Percentiles rank a stretch among this genome's conserved stretches.
Evolutionary conservation across 2,329 filamentous ascomycete genomes (phyloP).

Genomic region (Cercospora sp.): DNA sequence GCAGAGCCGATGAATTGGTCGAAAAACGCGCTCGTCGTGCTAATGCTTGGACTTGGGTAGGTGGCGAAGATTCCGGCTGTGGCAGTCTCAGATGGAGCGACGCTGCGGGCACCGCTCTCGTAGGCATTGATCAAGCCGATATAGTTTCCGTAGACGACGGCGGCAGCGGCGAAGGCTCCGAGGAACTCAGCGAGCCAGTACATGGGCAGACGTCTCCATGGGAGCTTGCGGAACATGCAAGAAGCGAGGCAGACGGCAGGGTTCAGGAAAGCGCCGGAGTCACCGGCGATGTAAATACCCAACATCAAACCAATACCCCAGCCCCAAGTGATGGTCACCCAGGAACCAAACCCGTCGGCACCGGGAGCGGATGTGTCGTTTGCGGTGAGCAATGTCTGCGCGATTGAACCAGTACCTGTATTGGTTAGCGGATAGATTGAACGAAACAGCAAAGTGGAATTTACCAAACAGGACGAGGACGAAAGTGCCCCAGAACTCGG

Average conservation of each 20-base stretch:
- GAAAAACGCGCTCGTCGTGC: constrained; percentile 65
- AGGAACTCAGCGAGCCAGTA: constrained; percentile 66
- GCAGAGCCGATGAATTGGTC: constrained; percentile 67
- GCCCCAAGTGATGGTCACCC: constrained; percentile 47
- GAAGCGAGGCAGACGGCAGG: constrained; percentile 69
- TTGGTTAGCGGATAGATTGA: background rate
- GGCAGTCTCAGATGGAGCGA: constrained; percentile 56
- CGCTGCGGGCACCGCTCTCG: constrained; percentile 62
- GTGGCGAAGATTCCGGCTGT: constrained; percentile 70
- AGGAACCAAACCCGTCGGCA: constrained; percentile 45
- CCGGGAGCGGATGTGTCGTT: constrained; percentile 43
- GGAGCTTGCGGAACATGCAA: constrained; percentile 67
- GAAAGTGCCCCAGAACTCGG: constrained; percentile 48
- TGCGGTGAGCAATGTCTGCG: constrained; percentile 45
- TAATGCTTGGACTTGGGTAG: constrained; percentile 64
- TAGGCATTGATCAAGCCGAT: constrained; percentile 59
- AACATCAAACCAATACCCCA: constrained; percentile 66
- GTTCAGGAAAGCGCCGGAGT: constrained; percentile 48
- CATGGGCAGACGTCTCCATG: constrained; percentile 68
- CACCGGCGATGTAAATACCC: constrained; percentile 49
- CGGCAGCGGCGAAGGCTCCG: constrained; percentile 62
- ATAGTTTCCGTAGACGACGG: constrained; percentile 49
- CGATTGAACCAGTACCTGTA: constrained; percentile 44
- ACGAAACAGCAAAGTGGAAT: background rate
- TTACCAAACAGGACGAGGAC: constrained; percentile 45